Percentiles rank a stretch among this genome's conserved stretches.
Conservation (phyloP, 169 alveolate species). For the Cryptosporidium meleagridis region DNA sequence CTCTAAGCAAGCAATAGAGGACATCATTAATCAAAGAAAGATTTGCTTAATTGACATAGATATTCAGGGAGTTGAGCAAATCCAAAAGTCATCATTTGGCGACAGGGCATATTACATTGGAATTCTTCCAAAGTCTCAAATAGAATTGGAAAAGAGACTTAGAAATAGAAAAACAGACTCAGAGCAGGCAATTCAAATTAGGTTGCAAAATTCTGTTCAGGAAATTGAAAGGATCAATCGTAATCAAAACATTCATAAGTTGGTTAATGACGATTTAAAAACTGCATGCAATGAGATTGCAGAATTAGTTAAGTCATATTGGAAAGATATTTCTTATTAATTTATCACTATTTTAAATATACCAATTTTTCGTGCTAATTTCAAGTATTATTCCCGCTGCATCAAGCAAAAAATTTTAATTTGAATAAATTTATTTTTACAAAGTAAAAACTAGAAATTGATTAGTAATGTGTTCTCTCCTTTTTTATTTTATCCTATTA, state of each 20-base stretch:
- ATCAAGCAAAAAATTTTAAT: conserved; percentile 4
- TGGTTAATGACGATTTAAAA: conserved; percentile 46
- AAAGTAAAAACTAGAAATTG: neutral
- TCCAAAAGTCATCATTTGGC: conserved; percentile 68
- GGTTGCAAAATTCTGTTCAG: conserved; percentile 11
- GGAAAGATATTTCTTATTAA: conserved; percentile 31
- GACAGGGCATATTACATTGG: conserved; percentile 75
- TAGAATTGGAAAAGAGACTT: conserved; percentile 78
- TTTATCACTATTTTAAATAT: neutral
- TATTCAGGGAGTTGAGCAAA: conserved; percentile 80
- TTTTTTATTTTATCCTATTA: neutral
- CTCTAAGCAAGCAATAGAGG: conserved; percentile 75
- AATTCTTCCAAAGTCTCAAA: conserved; percentile 77
- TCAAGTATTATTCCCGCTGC: conserved; percentile 10
- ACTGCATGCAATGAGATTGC: conserved; percentile 7
- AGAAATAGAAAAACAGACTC: conserved; percentile 78
- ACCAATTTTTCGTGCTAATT: neutral
- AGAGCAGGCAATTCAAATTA: conserved; percentile 21
- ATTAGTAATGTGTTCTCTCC: neutral
- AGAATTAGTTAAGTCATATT: neutral
- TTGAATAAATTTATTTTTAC: neutral
- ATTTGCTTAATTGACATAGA: conserved; percentile 82
- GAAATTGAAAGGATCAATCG: conserved; percentile 47
- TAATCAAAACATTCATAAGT: neutral
- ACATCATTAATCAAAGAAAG: conserved; percentile 75